These are phyloP conservation scores for Candida caryicola DNA, from an alignment of 805 yeast genomes.

Conservation along the genomic window DNA sequence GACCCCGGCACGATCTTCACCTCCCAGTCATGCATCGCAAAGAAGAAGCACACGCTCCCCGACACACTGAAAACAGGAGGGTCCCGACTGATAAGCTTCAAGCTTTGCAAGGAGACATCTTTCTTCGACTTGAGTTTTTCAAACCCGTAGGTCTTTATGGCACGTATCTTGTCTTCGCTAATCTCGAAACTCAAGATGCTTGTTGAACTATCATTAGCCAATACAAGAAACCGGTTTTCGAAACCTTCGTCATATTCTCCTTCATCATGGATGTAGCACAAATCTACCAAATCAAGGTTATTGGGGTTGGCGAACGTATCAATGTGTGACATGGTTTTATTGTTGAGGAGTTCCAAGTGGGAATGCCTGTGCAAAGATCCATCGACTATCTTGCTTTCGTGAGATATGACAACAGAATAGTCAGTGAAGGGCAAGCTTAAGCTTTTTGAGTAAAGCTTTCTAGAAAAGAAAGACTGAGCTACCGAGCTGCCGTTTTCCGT, in stretches of 20 bases:
- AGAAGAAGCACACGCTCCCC: constrained; percentile 9
- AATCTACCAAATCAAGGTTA: constrained; percentile 18
- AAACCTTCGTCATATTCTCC: background rate
- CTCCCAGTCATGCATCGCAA: constrained; percentile 7
- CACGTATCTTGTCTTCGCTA: background rate
- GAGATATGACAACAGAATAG: constrained; percentile 16
- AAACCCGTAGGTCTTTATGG: background rate
- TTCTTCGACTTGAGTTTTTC: background rate
- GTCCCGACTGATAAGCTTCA: background rate
- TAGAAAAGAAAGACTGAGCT: background rate
- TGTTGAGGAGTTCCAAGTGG: constrained; percentile 16
- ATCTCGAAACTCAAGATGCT: background rate
- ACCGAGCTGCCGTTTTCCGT: background rate
- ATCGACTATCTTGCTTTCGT: constrained; percentile 13
- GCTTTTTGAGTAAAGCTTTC: constrained; percentile 2
- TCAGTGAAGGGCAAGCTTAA: background rate
- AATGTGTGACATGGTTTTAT: constrained; percentile 11
- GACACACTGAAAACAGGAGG: background rate
- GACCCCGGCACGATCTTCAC: background rate
- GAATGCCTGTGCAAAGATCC: constrained; percentile 14
- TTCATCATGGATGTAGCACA: constrained; percentile 9
- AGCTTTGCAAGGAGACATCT: background rate
- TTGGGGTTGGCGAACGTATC: constrained; percentile 6
- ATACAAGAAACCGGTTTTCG: background rate
- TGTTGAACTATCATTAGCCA: background rate